Conservation (phyloP, 1,139 yeast species). For the Yamadazyma taylorii region DNA sequence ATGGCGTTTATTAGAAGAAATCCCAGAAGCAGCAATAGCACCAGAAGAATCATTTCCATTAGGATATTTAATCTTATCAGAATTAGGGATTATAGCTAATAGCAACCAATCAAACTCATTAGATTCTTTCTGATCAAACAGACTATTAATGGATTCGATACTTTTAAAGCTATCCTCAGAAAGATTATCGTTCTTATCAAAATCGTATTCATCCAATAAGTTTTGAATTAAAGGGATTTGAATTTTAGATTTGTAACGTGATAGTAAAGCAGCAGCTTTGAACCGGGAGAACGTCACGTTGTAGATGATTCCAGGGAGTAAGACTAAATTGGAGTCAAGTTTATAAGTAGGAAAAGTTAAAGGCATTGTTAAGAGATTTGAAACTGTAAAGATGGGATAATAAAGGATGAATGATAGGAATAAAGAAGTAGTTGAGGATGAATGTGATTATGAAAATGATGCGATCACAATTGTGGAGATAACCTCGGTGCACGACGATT, state of each 20-base stretch:
- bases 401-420: not conserved
- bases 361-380: constrained; percentile 5
- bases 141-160: constrained; percentile 32
- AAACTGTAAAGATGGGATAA: not conserved
- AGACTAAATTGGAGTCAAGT: constrained; percentile 47
- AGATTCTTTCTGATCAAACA: constrained; percentile 24
- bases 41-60: constrained; percentile 13
- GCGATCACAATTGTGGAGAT: too few relatives aligned
- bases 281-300: constrained; percentile 51
- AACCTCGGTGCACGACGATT: too few relatives aligned
- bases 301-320: constrained; percentile 62
- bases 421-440: too few relatives aligned
- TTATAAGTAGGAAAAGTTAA: constrained; percentile 39
- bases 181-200: constrained; percentile 23
- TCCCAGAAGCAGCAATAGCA: not conserved
- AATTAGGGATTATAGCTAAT: constrained; percentile 43
- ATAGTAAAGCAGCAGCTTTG: constrained; percentile 50
- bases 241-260: constrained; percentile 33
- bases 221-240: constrained; percentile 31
- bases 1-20: too few relatives aligned
- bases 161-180: constrained; percentile 21
- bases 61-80: constrained; percentile 34
- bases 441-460: too few relatives aligned
- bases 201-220: constrained; percentile 36
- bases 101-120: constrained; percentile 38